Conservation (phyloP, 768 basidiomycete genomes). For the Boletus vermiculosoides region DNA sequence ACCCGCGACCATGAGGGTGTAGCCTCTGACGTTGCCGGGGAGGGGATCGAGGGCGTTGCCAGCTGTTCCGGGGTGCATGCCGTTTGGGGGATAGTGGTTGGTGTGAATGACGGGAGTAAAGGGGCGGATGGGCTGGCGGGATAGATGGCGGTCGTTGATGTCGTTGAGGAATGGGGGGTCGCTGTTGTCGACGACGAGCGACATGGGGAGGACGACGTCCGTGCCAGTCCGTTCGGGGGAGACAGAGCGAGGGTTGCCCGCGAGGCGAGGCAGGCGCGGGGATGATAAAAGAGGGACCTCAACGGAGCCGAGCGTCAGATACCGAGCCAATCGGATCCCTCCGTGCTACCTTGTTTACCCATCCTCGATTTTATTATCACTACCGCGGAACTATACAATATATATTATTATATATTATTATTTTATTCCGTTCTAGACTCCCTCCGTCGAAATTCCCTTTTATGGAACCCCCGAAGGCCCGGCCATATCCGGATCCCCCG, state of each 20-base stretch:
- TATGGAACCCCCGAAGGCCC: slow-evolving; percentile 26
- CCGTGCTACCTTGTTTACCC: slow-evolving; percentile 8
- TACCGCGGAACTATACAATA: slow-evolving; percentile 32
- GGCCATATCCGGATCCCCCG: slow-evolving; percentile 27
- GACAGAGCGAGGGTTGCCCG: slow-evolving; percentile 50
- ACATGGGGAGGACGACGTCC: slow-evolving; percentile 37
- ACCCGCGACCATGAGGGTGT: slow-evolving; percentile 80
- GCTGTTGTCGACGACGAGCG: slow-evolving; percentile 58
- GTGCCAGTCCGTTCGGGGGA: slow-evolving; percentile 49
- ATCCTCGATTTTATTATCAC: slow-evolving; percentile 14
- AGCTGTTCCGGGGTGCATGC: slow-evolving; percentile 29
- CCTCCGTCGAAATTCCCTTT: slow-evolving; percentile 19
- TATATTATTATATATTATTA: slow-evolving; percentile 23
- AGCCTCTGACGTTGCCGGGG: slow-evolving; percentile 35
- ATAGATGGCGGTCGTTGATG: slow-evolving; percentile 33
- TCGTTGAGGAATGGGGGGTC: slow-evolving; percentile 52
- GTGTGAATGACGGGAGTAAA: slow-evolving; percentile 26
- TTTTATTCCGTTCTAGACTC: slow-evolving; percentile 15
- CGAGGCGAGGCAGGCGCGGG: slow-evolving; percentile 65
- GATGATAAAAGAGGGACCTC: slow-evolving; percentile 49
- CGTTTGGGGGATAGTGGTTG: slow-evolving; percentile 26
- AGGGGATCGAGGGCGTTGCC: slow-evolving; percentile 28
- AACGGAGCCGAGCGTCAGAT: slow-evolving; percentile 46
- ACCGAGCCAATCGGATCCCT: slow-evolving; percentile 66
- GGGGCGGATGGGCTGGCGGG: slow-evolving; percentile 28